Evolutionary conservation across 208 protist species (phyloP).

Genomic region (Naegleria lovaniensis): DNA sequence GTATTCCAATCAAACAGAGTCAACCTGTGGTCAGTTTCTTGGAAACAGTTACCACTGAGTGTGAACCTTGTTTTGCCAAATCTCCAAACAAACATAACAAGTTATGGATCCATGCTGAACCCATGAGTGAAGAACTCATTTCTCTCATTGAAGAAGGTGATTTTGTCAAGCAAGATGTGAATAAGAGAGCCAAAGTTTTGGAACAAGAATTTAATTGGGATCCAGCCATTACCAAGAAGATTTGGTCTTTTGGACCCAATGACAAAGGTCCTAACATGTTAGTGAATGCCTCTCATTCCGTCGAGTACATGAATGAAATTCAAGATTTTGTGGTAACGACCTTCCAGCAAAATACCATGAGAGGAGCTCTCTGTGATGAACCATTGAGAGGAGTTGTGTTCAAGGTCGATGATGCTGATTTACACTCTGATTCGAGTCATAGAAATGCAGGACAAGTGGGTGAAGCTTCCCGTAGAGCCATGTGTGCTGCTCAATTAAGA

Average conservation of each 20-base stretch:
- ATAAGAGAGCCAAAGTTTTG: slow-evolving; percentile 50
- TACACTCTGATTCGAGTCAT: slow-evolving; percentile 51
- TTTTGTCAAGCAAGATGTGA: slow-evolving; percentile 31
- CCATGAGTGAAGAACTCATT: slow-evolving; percentile 43
- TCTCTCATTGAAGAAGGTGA: slow-evolving; percentile 45
- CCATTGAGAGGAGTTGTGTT: slow-evolving; percentile 50
- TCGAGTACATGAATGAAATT: slow-evolving; percentile 51
- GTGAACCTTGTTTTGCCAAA: slow-evolving; percentile 44
- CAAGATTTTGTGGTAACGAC: slow-evolving; percentile 45
- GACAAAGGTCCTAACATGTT: slow-evolving; percentile 49
- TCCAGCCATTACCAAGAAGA: slow-evolving; percentile 32
- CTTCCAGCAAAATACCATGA: slow-evolving; percentile 41
- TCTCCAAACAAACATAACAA: slow-evolving; percentile 60
- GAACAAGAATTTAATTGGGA: slow-evolving; percentile 63
- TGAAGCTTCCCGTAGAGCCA: slow-evolving; percentile 34
- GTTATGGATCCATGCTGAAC: slow-evolving; percentile 42
- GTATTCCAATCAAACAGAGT: slow-evolving; percentile 38
- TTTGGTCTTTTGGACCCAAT: slow-evolving; percentile 45
- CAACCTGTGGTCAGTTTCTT: slow-evolving; percentile 53
- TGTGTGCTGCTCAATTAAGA: slow-evolving; percentile 44
- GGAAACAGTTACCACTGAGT: slow-evolving; percentile 48
- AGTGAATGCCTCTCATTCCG: slow-evolving; percentile 45
- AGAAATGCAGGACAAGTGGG: slow-evolving; percentile 55
- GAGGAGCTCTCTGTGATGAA: slow-evolving; percentile 54
- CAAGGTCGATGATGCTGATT: slow-evolving; percentile 49